Evolutionary conservation across 306 rosid species (phyloP), one percentile per base, ranked within the genome.

Genomic region (Vicia villosa): DNA sequence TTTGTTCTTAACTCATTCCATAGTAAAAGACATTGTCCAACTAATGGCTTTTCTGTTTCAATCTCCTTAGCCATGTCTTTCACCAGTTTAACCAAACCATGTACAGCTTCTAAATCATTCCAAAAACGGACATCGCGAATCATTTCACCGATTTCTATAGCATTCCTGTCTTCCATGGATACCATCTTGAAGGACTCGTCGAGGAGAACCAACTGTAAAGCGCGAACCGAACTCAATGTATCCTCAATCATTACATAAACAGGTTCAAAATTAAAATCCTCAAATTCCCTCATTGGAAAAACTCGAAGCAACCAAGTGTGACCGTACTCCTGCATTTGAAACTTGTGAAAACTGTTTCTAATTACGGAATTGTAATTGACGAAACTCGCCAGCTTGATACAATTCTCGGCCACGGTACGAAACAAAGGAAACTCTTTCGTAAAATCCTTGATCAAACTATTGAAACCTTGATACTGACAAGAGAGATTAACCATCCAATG

Each of bases 401-500:
- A 88, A 72, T 83, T 87, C 26, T 81, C 87, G 10, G 81, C 57
- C 1, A 88, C 91, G 0, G 75, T 63, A 24, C 58, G 76, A 77
- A 90, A 90, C 83, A 93, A 65, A 1, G 85, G 87, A 72, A 93
- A 89, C 26, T 85, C 97, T 78, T 75, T 90, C 63, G 66, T 47
- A 43, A 93, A 85, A 73, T 90, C 94, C 86, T 88, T 88, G 47
- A 90, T 74, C 77, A 93, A 80, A 63, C 83, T 83, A 42, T 65
- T 83, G 59, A 93, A 85, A 0, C 85, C 98, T 60, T 86, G 98
- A 68, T 75, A 82, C 74, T 90, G 98, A 83, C 98, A 93, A 58
- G 96, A 82, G 45, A 90, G 94, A 66, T 93, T 93, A 63, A 93
- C 91, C 98, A 93, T 93, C 97, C 97, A 90, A 56, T 77, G 91